Evolutionary conservation across 2,329 filamentous ascomycete species (phyloP).

Genomic region (Elsinoe australis): DNA sequence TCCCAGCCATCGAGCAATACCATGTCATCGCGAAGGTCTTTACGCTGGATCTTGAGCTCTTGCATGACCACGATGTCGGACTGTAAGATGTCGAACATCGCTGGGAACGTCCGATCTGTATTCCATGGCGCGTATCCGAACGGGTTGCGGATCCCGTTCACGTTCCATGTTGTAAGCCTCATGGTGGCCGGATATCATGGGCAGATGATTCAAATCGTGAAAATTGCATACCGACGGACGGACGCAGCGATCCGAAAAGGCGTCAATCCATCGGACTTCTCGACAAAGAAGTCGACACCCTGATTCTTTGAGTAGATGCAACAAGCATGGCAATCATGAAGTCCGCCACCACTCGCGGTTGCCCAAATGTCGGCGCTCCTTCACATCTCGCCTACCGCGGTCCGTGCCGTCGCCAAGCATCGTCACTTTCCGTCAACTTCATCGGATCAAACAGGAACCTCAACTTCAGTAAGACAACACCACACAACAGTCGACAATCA

Average conservation of each 20-base stretch:
- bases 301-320: not conserved
- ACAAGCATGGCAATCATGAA: not conserved
- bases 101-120: constrained; percentile 39
- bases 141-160: constrained; percentile 49
- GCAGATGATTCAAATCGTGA: not conserved
- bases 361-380: not conserved
- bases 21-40: constrained; percentile 91
- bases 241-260: too few species aligned
- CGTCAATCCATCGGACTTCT: too few species aligned
- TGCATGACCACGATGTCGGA: constrained; percentile 93
- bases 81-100: constrained; percentile 91
- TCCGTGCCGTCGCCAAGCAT: constrained; percentile 10
- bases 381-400: not conserved
- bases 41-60: constrained; percentile 91
- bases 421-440: constrained; percentile 10
- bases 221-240: constrained; percentile 5
- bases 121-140: constrained; percentile 48
- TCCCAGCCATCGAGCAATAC: constrained; percentile 93
- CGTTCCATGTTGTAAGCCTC: constrained; percentile 41
- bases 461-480: constrained; percentile 1
- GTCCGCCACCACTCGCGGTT: not conserved
- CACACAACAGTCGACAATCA: constrained; percentile 15
- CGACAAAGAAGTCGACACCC: too few species aligned
- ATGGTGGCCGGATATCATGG: constrained; percentile 23
- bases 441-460: constrained; percentile 13